phyloP scores from a whole-genome alignment of 495 filamentous ascomycete genomes.

The Penicillium tannophilum region DNA sequence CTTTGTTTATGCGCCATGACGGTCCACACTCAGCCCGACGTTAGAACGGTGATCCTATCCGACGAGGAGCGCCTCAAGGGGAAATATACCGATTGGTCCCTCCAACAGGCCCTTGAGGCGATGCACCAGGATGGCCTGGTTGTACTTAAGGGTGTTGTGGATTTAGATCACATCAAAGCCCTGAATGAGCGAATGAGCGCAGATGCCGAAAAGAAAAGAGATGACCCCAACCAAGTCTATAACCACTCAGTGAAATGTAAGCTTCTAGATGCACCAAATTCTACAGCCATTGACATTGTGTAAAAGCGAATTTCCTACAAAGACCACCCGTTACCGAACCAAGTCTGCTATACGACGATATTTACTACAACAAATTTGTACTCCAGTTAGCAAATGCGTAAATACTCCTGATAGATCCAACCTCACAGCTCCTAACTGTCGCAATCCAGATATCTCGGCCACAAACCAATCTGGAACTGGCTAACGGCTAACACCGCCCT shows the following conservation, averaged over 20 bases:
- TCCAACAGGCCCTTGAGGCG: not conserved
- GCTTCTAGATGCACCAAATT: not conserved
- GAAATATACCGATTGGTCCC: not conserved
- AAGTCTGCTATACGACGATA: not conserved
- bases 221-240: not conserved
- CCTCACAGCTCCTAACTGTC: not conserved
- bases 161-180: slow-evolving; percentile 1
- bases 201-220: slow-evolving; percentile 5
- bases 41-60: not conserved
- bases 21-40: not conserved
- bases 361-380: slow-evolving; percentile 5
- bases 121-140: slow-evolving; percentile 6
- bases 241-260: slow-evolving; percentile 7
- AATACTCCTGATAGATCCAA: not conserved
- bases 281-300: not conserved
- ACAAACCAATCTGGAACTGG: slow-evolving; percentile 7
- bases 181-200: slow-evolving; percentile 3
- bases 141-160: not conserved
- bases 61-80: not conserved
- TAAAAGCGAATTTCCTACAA: slow-evolving; percentile 1
- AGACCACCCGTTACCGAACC: slow-evolving; percentile 2
- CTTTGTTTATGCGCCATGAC: not conserved
- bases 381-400: slow-evolving; percentile 4
- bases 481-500: slow-evolving; percentile 4
- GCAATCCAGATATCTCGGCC: not conserved